Evolutionary conservation across 805 yeast genomes (phyloP), one percentile per base, ranked within the genome.

Genomic region (Saturnispora galanensis): DNA sequence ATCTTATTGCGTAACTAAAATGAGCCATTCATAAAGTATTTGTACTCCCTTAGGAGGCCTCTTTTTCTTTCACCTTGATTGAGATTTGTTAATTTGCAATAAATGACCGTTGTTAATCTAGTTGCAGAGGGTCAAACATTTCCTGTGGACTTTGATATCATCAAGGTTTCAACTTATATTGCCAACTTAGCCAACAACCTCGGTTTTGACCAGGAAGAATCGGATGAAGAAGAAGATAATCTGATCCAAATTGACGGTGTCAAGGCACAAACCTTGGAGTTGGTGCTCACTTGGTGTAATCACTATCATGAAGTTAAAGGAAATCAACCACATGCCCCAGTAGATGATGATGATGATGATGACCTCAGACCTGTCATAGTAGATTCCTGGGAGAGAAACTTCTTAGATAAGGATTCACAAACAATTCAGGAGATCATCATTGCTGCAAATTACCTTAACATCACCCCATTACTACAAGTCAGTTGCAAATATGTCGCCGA

Each of bases 321-420:
- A 13, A 42, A 53, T 7, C 30, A 33, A 21, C 26, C 5, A 21
- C 26, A 4, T 9, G 17, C 21, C 5, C 68, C 62, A 9, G 67
- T 60, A 12, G 67, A 65, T 4, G 76, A 71, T 41, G 45, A 43
- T 10, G 74, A 73, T 10, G 86, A 80, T 47, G 79, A 80, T 47
- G 79, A 73, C 26, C 80, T 77, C 46, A 79, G 76, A 31, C 74
- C 77, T 45, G 81, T 76, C 44, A 79, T 86, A 55, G 34, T 41
- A 8, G 48, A 45, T 9, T 18, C 46, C 10, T 88, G 97, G 97
- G 96, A 89, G 64, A 81, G 83, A 59, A 83, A 83, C 60, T 89
- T 87, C 61, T 70, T 89, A 54, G 81, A 83, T 59, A 95, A 88
- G 30, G 96, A 88, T 64, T 95, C 81, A 53, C 85, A 80, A 52